Percentiles rank a stretch among this genome's conserved stretches.
Evolutionary conservation across 768 basidiomycete species (phyloP).

Genomic region (Mycena chlorophos): DNA sequence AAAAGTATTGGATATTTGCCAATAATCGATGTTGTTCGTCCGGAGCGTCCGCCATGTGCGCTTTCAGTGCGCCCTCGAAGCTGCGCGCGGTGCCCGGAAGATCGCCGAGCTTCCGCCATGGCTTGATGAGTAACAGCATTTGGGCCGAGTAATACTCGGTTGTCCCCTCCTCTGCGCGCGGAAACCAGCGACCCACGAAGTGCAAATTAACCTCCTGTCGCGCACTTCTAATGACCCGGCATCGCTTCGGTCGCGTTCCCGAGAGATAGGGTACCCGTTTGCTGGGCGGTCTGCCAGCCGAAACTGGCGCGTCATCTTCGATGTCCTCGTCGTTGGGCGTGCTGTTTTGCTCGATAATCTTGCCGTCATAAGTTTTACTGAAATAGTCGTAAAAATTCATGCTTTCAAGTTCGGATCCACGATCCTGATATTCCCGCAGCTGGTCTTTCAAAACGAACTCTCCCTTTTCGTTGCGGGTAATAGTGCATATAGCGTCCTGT

Average conservation of each 20-base stretch:
- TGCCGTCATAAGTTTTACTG: conserved; percentile 9
- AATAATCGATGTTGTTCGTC: conserved; percentile 16
- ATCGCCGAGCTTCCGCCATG: conserved; percentile 36
- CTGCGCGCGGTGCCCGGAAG: conserved; percentile 21
- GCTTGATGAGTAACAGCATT: conserved; percentile 38
- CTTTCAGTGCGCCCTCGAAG: conserved; percentile 27
- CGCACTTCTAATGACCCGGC: background rate
- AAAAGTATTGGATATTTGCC: conserved; percentile 34
- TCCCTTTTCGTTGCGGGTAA: background rate
- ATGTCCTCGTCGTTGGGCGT: background rate
- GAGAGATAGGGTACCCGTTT: background rate
- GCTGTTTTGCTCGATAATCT: conserved; percentile 12
- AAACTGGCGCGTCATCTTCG: background rate
- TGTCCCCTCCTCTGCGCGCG: conserved; percentile 27
- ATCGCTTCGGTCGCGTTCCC: background rate
- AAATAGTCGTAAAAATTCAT: conserved; percentile 1
- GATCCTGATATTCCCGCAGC: conserved; percentile 21
- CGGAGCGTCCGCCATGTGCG: conserved; percentile 4
- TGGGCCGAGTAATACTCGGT: conserved; percentile 35
- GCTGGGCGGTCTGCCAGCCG: background rate
- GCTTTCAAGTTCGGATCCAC: conserved; percentile 16
- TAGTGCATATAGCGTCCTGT: background rate
- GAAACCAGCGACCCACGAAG: conserved; percentile 41
- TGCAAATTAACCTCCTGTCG: conserved; percentile 36
- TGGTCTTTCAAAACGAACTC: background rate